phyloP scores from a whole-genome alignment of 2,329 filamentous ascomycete genomes.

The Colletotrichum musae region DNA sequence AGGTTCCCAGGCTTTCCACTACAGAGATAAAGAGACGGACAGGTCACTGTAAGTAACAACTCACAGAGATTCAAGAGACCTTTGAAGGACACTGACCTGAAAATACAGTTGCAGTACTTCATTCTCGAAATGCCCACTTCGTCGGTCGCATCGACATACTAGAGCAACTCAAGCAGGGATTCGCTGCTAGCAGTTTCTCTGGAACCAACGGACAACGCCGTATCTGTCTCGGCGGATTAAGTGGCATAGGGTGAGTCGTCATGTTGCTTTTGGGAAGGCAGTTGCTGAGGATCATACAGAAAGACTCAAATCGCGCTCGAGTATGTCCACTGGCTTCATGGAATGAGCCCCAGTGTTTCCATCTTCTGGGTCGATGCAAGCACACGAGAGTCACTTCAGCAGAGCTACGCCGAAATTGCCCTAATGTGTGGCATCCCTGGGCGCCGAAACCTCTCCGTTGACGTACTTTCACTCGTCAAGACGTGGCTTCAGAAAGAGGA shows the following conservation, averaged over 20 bases:
- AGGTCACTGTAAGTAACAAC: not conserved
- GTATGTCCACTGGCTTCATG: conserved; percentile 14
- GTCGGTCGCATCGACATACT: conserved; percentile 36
- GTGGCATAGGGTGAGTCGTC: conserved; percentile 45
- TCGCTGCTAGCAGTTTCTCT: not conserved
- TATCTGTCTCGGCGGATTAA: conserved; percentile 44
- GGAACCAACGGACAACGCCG: not conserved
- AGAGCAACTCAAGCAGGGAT: conserved; percentile 16
- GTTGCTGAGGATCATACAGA: conserved; percentile 1
- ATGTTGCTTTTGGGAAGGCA: not conserved
- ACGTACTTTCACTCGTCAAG: conserved; percentile 45
- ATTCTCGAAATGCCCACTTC: conserved; percentile 36
- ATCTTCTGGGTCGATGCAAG: conserved; percentile 39
- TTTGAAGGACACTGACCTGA: not conserved
- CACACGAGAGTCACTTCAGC: conserved; percentile 8
- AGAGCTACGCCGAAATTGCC: conserved; percentile 28
- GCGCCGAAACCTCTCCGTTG: conserved; percentile 36
- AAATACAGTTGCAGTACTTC: conserved; percentile 40
- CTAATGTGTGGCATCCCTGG: conserved; percentile 18
- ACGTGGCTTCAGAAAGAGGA: conserved; percentile 45
- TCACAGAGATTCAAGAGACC: not conserved
- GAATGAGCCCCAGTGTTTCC: not conserved
- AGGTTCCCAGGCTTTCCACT: not conserved
- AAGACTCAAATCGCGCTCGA: conserved; percentile 39
- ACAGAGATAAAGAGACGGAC: not conserved